Percentiles rank a stretch among this genome's conserved stretches.
Conservation (phyloP, 1,284 basidiomycete species). For the Ustilago sp. region DNA sequence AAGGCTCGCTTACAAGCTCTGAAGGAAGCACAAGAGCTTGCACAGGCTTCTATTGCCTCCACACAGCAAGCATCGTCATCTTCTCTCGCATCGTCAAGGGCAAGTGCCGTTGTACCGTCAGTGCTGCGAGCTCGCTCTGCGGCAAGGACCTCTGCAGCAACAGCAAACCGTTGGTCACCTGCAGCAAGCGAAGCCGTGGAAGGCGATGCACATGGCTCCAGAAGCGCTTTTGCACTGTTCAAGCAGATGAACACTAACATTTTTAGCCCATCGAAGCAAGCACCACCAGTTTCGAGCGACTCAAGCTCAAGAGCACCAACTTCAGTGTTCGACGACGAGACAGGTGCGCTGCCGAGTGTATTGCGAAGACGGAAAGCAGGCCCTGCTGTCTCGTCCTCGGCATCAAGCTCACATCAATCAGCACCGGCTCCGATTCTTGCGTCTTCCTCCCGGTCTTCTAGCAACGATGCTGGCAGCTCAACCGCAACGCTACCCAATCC, state of each 20-base stretch:
- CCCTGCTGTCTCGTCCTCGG: neutral
- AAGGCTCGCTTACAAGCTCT: conserved; percentile 42
- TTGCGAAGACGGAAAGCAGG: conserved; percentile 17
- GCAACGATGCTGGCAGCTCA: neutral
- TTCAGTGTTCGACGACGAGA: conserved; percentile 47
- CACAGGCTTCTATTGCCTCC: conserved; percentile 10
- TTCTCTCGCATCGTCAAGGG: neutral
- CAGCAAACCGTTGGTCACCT: neutral
- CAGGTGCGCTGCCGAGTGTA: conserved; percentile 27
- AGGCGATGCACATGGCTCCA: neutral
- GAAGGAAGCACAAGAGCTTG: conserved; percentile 42
- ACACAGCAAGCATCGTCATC: neutral
- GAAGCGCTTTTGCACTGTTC: conserved; percentile 23
- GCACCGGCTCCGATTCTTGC: conserved; percentile 1
- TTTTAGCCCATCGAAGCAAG: conserved; percentile 20
- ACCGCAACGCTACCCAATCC: conserved; percentile 11
- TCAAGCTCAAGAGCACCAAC: conserved; percentile 22
- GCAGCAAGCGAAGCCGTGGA: neutral
- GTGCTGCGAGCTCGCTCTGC: conserved; percentile 6
- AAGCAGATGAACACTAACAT: conserved; percentile 38
- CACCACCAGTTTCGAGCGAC: neutral
- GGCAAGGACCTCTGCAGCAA: neutral
- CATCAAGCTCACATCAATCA: neutral
- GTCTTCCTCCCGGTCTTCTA: neutral
- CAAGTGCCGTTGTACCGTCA: neutral